Conservation (phyloP, 495 filamentous ascomycete genomes). For the Hyaloscypha finlandica region DNA sequence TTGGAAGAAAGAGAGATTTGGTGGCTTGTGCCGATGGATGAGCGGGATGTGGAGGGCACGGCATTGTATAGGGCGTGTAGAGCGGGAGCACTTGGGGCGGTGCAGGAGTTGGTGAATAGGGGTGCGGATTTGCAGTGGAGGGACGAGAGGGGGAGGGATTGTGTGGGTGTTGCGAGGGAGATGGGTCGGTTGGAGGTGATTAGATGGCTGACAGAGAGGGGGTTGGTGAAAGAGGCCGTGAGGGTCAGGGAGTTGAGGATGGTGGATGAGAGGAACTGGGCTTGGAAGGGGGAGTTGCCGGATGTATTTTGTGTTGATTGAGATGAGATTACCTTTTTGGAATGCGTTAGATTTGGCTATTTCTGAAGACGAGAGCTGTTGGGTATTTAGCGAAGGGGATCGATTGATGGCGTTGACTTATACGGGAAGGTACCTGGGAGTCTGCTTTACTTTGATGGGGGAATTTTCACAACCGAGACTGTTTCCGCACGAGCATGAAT, state of each 20-base stretch:
- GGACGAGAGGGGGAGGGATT: slow-evolving; percentile 4
- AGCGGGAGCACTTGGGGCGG: background rate
- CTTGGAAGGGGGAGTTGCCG: background rate
- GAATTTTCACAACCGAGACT: too few species aligned
- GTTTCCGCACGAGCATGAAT: too few species aligned
- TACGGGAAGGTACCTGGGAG: too few species aligned
- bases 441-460: too few species aligned
- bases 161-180: background rate
- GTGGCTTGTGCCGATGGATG: slow-evolving; percentile 2
- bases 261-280: slow-evolving; percentile 11
- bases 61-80: slow-evolving; percentile 10
- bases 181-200: background rate
- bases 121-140: slow-evolving; percentile 4
- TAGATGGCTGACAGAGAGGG: background rate
- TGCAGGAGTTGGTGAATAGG: background rate
- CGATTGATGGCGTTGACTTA: too few species aligned
- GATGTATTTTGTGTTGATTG: slow-evolving; percentile 9
- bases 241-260: background rate
- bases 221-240: background rate
- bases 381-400: too few species aligned
- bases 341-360: too few species aligned
- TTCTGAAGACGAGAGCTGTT: too few species aligned
- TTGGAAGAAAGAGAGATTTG: background rate
- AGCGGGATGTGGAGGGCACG: slow-evolving; percentile 2
- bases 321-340: background rate